These are phyloP conservation scores for Boletus sensibilis DNA, from an alignment of 768 basidiomycete species.

Conservation along the genomic window DNA sequence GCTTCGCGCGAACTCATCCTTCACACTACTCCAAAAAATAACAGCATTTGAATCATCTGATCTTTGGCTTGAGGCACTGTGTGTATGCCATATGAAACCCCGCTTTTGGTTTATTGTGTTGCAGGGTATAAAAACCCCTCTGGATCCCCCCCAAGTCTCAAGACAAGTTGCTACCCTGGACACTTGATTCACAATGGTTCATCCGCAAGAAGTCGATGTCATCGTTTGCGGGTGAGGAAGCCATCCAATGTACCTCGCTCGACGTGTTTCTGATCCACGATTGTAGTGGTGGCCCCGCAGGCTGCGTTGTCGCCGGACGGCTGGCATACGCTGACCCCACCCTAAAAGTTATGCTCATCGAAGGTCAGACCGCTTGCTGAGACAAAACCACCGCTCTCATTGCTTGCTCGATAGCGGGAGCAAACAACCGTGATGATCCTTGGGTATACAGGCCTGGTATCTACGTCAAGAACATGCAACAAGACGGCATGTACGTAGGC, in stretches of 20 bases:
- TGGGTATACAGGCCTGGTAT: slow-evolving; percentile 76
- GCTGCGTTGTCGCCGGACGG: slow-evolving; percentile 65
- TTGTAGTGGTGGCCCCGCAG: slow-evolving; percentile 59
- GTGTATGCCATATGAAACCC: background rate
- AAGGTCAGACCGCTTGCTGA: slow-evolving; percentile 41
- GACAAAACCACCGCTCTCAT: background rate
- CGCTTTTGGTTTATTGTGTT: slow-evolving; percentile 2
- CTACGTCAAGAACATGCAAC: slow-evolving; percentile 70
- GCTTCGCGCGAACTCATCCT: background rate
- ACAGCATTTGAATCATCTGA: slow-evolving; percentile 17
- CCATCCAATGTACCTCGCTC: background rate
- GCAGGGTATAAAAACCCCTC: slow-evolving; percentile 14
- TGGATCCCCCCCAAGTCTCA: background rate
- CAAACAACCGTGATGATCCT: slow-evolving; percentile 71
- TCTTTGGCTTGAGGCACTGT: background rate
- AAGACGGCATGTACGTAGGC: slow-evolving; percentile 57
- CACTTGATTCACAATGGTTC: slow-evolving; percentile 35
- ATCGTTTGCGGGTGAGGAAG: slow-evolving; percentile 56
- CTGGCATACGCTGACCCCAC: slow-evolving; percentile 70
- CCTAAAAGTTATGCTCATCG: slow-evolving; percentile 73
- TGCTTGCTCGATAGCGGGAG: slow-evolving; percentile 44
- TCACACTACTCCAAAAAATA: slow-evolving; percentile 3
- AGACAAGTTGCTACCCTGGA: background rate
- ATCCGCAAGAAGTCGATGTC: slow-evolving; percentile 71
- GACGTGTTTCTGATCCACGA: slow-evolving; percentile 6